These are phyloP conservation scores for Arxiozyma heterogenica DNA, from an alignment of 1,139 yeast species.

Conservation along the genomic window DNA sequence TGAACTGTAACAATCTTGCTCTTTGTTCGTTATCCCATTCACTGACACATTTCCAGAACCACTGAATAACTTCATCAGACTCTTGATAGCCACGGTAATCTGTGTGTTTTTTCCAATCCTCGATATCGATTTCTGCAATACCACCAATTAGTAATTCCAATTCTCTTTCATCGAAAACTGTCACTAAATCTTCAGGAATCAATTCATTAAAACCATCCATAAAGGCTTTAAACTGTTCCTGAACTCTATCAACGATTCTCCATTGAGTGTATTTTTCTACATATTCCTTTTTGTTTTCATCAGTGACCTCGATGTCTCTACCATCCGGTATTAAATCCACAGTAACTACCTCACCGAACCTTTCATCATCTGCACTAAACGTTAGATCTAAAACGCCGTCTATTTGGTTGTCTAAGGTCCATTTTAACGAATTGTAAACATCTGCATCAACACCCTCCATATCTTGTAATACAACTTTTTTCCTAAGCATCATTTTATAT, in stretches of 20 bases:
- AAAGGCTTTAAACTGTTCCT: conserved; percentile 92
- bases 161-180: conserved; percentile 96
- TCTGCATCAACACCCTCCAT: conserved; percentile 99
- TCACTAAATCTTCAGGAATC: conserved; percentile 91
- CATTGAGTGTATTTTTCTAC: conserved; percentile 93
- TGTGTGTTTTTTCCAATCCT: conserved; percentile 98
- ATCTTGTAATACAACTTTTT: conserved; percentile 89
- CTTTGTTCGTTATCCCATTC: conserved; percentile 96
- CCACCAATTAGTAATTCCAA: conserved; percentile 95
- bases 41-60: conserved; percentile 95
- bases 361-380: conserved; percentile 90
- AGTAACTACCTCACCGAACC: conserved; percentile 87
- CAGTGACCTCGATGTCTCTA: conserved; percentile 78
- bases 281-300: conserved; percentile 90
- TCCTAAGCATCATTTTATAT: conserved; percentile 93
- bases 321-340: conserved; percentile 89
- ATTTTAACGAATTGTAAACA: conserved; percentile 83
- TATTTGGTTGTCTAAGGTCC: conserved; percentile 93
- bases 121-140: conserved; percentile 92
- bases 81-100: conserved; percentile 97
- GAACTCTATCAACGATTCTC: conserved; percentile 88
- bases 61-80: conserved; percentile 88
- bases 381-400: conserved; percentile 79
- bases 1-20: conserved; percentile 88
- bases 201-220: conserved; percentile 95